Evolutionary conservation across 2,329 filamentous ascomycete genomes (phyloP), one percentile per base, ranked within the genome.

Genomic region (Curvularia hawaiiensis): DNA sequence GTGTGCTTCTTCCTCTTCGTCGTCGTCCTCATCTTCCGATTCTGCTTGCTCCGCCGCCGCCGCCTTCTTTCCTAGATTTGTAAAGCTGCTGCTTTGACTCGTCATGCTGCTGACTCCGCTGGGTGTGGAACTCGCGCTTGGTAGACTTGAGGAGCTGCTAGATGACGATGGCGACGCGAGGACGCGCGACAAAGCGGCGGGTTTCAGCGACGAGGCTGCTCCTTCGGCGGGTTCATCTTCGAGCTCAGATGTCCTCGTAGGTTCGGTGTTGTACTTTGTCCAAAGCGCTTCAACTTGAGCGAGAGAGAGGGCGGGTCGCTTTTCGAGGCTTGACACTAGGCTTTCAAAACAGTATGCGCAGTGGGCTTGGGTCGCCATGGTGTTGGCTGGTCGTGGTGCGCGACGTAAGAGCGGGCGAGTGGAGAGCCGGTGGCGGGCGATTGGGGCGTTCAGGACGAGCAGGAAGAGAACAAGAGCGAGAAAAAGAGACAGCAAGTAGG

Each of bases 331-430:
- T 52, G 93, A 89, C 49, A 86, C 84, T 38, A 99, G 87, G 40
- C 84, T 83, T 79, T 99, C 95, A 82, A 99, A 98, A 81, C 93
- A 97, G 78, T 89, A 93, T 71, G 94, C 87, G 78, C 93, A 97
- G 78, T 98, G 94, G 58, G 88, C 89, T 68, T 85, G 79, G 56
- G 90, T 89, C 48, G 95, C 94, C 94, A 98, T 98, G 52, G 44
- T 38, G 49, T 48, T 43, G 52, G 50, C 33, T 20, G 58, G 30
- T 11, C n/a, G 14, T 14, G 16, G 38, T 26, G 50, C 44, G 44
- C 26, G 39, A 43, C 28, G 20, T 38, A 8, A 31, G 35, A 30
- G 24, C n/a, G 14, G 40, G 50, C 26, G 14, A 18, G 30, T 14
- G 14, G 30, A 38, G 33, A 38, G 11, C 18, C 20, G 22, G 20